Conservation (phyloP, 768 basidiomycete genomes). For the Leccinellum albellum region DNA sequence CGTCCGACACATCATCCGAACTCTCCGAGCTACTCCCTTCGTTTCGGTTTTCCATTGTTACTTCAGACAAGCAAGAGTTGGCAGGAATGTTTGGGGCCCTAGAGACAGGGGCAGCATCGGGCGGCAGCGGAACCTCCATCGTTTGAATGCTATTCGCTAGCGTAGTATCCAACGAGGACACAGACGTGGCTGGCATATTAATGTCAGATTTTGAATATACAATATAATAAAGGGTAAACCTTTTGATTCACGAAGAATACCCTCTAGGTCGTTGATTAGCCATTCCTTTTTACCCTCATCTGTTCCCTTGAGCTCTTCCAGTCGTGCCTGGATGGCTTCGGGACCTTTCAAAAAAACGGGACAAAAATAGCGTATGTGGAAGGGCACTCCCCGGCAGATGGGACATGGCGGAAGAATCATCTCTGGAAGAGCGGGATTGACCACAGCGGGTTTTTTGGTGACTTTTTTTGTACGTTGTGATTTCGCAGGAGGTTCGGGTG, state of each 20-base stretch:
- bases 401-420: constrained; percentile 33
- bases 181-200: constrained; percentile 4
- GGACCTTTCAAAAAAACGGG: constrained; percentile 44
- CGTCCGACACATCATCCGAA: constrained; percentile 23
- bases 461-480: constrained; percentile 1
- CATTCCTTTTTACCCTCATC: constrained; percentile 17
- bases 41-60: constrained; percentile 33
- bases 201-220: constrained; percentile 6
- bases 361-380: constrained; percentile 49
- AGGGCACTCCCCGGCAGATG: constrained; percentile 42
- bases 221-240: constrained; percentile 11
- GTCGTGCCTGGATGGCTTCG: constrained; percentile 41
- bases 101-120: constrained; percentile 2
- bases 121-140: neutral
- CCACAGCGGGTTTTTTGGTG: constrained; percentile 1
- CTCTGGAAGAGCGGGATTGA: neutral
- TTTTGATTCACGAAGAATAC: constrained; percentile 29
- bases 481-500: constrained; percentile 7
- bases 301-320: constrained; percentile 39
- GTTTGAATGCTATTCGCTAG: constrained; percentile 1
- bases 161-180: neutral
- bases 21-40: constrained; percentile 41
- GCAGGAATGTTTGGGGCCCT: constrained; percentile 24
- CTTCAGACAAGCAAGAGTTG: constrained; percentile 34
- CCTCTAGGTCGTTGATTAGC: constrained; percentile 42